A percentile compares a stretch with the other conserved stretches of the same genome.
Evolutionary conservation across 176 grass and related monocot genomes (phyloP).

Genomic region (Dactylis glomerata): DNA sequence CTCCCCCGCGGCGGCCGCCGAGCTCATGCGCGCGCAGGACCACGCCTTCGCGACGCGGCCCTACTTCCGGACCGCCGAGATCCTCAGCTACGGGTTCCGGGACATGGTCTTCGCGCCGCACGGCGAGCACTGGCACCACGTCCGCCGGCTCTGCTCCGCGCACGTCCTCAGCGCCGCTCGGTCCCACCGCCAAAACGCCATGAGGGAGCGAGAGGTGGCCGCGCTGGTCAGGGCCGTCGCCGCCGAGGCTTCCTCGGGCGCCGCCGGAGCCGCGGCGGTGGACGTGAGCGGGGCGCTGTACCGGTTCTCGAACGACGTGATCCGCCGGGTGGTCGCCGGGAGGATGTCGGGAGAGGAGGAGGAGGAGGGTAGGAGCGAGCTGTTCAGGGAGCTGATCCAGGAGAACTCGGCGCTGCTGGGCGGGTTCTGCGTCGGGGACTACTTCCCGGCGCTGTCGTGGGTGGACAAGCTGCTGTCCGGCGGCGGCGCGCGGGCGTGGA

Average conservation of each 20-base stretch:
- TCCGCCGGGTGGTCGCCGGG: conserved; percentile 37
- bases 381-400: conserved; percentile 58
- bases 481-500: conserved; percentile 22
- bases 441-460: conserved; percentile 41
- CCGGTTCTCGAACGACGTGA: conserved; percentile 41
- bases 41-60: conserved; percentile 59
- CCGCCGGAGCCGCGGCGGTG: not conserved
- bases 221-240: conserved; percentile 20
- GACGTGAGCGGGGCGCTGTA: conserved; percentile 51
- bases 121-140: conserved; percentile 68
- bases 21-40: conserved; percentile 61
- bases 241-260: not conserved
- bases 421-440: conserved; percentile 56
- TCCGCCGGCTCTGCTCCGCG: conserved; percentile 44
- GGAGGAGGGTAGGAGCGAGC: conserved; percentile 30
- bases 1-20: conserved; percentile 49
- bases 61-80: conserved; percentile 44
- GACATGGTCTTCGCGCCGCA: conserved; percentile 59
- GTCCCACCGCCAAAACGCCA: not conserved
- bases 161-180: conserved; percentile 43
- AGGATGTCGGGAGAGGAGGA: not conserved
- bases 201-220: conserved; percentile 36
- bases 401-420: conserved; percentile 40
- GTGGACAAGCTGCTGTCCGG: conserved; percentile 25
- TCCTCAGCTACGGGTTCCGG: conserved; percentile 46